Conservation (phyloP, 352 stramenopile genomes). For the Chrysophaeum taylorii region DNA sequence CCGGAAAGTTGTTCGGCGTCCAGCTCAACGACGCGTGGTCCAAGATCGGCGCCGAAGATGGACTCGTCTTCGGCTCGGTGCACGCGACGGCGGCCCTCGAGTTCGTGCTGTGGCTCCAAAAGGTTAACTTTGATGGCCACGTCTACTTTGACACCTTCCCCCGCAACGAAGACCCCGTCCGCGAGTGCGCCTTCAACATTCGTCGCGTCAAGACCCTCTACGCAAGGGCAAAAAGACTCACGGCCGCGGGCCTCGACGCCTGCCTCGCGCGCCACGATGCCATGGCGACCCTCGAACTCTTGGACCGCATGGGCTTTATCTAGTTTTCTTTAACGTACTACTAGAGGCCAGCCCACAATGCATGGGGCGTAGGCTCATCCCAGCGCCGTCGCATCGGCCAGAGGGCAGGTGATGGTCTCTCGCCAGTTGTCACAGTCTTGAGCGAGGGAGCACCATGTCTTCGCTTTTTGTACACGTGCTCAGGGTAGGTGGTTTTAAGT, state of each 20-base stretch:
- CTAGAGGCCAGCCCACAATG: no score
- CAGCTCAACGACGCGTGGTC: constrained; percentile 57
- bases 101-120: constrained; percentile 40
- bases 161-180: constrained; percentile 47
- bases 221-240: constrained; percentile 31
- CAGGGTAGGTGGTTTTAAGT: no score
- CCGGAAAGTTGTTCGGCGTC: constrained; percentile 50
- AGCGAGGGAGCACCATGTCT: no score
- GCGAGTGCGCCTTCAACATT: constrained; percentile 56
- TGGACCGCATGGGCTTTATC: no score
- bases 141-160: constrained; percentile 62
- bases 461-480: no score
- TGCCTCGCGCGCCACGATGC: not conserved
- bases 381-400: no score
- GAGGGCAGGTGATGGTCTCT: no score
- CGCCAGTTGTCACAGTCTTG: no score
- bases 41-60: constrained; percentile 49
- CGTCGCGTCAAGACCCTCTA: constrained; percentile 43
- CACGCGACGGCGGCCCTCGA: constrained; percentile 49
- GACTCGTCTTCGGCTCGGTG: constrained; percentile 53
- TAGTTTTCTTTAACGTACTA: no score
- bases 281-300: not conserved
- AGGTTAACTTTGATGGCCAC: constrained; percentile 45
- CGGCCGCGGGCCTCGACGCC: constrained; percentile 20
- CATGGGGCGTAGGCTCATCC: no score